A percentile compares a stretch with the other conserved stretches of the same genome.
Evolutionary conservation across 2,329 filamentous ascomycete genomes (phyloP).

Genomic region (Aspergillus sp.): DNA sequence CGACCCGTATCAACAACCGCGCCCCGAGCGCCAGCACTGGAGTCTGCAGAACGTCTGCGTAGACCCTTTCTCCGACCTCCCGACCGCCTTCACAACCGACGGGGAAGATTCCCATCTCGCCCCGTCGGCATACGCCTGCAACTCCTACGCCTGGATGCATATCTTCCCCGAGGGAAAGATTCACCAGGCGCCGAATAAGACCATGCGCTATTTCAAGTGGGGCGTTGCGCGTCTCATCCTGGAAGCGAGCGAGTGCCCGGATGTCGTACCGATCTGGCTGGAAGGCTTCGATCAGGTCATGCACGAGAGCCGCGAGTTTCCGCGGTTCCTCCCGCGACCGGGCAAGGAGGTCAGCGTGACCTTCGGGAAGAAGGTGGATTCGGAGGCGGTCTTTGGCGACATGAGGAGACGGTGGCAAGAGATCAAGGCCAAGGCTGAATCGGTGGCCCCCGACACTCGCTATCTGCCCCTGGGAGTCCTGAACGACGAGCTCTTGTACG

Average conservation of each 20-base stretch:
- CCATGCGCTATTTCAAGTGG: conserved; percentile 98
- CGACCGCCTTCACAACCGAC: conserved; percentile 39
- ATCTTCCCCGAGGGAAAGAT: conserved; percentile 95
- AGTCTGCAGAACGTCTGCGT: conserved; percentile 43
- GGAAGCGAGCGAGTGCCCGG: conserved; percentile 81
- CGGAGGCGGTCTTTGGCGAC: conserved; percentile 72
- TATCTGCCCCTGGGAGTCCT: conserved; percentile 53
- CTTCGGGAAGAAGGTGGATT: conserved; percentile 69
- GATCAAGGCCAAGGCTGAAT: conserved; percentile 56
- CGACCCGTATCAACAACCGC: conserved; percentile 41
- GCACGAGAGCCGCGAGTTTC: conserved; percentile 76
- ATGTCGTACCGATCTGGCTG: conserved; percentile 90
- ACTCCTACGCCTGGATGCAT: conserved; percentile 82
- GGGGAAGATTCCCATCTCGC: conserved; percentile 56
- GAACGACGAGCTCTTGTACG: conserved; percentile 63
- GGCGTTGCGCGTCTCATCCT: conserved; percentile 87
- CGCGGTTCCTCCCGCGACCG: conserved; percentile 74
- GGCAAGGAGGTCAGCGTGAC: conserved; percentile 59
- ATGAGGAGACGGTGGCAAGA: conserved; percentile 71
- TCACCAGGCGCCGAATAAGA: conserved; percentile 75
- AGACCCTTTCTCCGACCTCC: conserved; percentile 46
- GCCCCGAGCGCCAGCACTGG: conserved; percentile 34
- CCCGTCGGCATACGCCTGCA: conserved; percentile 67
- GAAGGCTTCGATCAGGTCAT: conserved; percentile 86
- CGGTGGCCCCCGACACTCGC: conserved; percentile 36